A percentile compares a stretch with the other conserved stretches of the same genome.
Conservation (phyloP, 2,329 filamentous ascomycete species). For the Nannizziopsis arthrosporioides region DNA sequence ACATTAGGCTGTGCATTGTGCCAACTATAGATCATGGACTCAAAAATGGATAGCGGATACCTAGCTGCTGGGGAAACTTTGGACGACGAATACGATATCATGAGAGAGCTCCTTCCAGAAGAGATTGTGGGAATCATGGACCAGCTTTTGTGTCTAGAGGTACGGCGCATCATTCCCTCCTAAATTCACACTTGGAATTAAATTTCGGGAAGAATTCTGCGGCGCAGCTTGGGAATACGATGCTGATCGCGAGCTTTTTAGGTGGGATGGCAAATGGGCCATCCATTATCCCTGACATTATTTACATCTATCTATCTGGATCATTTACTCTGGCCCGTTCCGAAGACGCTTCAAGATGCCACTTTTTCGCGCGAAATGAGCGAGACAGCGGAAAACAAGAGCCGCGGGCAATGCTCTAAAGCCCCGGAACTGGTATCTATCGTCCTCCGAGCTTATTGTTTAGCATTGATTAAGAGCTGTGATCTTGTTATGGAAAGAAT, state of each 20-base stretch:
- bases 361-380: constrained; percentile 42
- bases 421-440: constrained; percentile 41
- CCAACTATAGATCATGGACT: constrained; percentile 75
- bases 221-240: not conserved
- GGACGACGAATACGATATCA: constrained; percentile 70
- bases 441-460: constrained; percentile 72
- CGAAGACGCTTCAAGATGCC: constrained; percentile 52
- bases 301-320: constrained; percentile 90
- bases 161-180: constrained; percentile 26
- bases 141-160: constrained; percentile 79
- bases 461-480: constrained; percentile 73
- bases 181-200: not conserved
- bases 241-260: constrained; percentile 26
- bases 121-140: constrained; percentile 91
- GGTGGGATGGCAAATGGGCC: constrained; percentile 97
- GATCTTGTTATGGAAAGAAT: constrained; percentile 66
- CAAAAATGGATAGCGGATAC: constrained; percentile 96
- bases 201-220: not conserved
- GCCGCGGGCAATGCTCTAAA: not conserved
- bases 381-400: no score
- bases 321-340: constrained; percentile 60
- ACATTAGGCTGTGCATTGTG: not conserved
- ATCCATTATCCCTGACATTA: constrained; percentile 85
- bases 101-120: constrained; percentile 54
- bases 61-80: constrained; percentile 60